phyloP scores from a whole-genome alignment of 2,329 filamentous ascomycete genomes.

The Beauveria sp. region DNA sequence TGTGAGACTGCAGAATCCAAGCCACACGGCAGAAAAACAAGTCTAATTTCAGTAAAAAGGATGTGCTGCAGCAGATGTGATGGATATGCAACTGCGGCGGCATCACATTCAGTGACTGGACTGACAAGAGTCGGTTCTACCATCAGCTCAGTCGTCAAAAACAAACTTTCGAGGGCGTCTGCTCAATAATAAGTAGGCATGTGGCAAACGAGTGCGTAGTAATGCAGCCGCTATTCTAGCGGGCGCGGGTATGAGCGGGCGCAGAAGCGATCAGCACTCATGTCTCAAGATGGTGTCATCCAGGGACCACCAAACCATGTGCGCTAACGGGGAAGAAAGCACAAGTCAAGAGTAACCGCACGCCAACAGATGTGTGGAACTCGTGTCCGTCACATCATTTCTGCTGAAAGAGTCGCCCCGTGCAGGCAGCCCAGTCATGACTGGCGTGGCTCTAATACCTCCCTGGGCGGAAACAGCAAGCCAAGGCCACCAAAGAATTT shows the following conservation, averaged over 20 bases:
- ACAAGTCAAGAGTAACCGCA: slow-evolving; percentile 10
- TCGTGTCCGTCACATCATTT: slow-evolving; percentile 1
- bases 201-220: not conserved
- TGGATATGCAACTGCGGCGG: not conserved
- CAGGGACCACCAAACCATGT: not conserved
- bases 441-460: not conserved
- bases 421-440: not conserved
- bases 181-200: not conserved
- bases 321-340: slow-evolving; percentile 5
- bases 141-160: not conserved
- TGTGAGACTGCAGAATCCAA: not conserved
- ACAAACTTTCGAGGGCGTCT: not conserved
- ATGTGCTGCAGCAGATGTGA: not conserved
- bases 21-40: not conserved
- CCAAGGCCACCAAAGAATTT: not conserved
- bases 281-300: slow-evolving; percentile 11
- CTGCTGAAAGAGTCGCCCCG: not conserved
- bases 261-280: slow-evolving; percentile 8
- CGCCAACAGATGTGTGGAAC: slow-evolving; percentile 5
- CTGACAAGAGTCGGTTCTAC: not conserved
- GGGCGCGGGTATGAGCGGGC: not conserved
- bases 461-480: not conserved
- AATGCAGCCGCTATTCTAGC: not conserved
- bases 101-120: not conserved
- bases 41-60: not conserved